These are phyloP conservation scores for Colletotrichum noveboracense DNA, from an alignment of 2,329 filamentous ascomycete genomes.

Conservation along the genomic window DNA sequence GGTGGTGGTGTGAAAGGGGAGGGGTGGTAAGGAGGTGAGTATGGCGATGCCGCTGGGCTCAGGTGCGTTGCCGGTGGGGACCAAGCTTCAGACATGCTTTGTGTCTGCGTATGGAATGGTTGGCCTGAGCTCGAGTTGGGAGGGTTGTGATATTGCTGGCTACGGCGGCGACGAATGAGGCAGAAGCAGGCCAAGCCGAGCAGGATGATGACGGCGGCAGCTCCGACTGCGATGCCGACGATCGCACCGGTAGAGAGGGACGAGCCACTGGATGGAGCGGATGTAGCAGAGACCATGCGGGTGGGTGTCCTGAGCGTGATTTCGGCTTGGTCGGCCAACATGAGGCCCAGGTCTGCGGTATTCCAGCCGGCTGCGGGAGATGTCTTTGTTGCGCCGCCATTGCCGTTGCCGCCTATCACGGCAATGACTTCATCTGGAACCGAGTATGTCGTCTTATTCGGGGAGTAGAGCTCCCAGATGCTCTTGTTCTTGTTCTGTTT, in stretches of 20 bases:
- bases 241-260: constrained; percentile 44
- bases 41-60: constrained; percentile 1
- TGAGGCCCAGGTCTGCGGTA: constrained; percentile 54
- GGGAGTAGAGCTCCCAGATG: constrained; percentile 56
- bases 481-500: constrained; percentile 49
- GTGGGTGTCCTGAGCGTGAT: constrained; percentile 55
- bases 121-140: neutral
- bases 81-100: constrained; percentile 21
- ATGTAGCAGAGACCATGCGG: constrained; percentile 36
- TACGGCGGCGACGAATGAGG: constrained; percentile 34
- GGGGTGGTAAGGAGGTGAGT: constrained; percentile 3
- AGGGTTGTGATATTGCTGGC: neutral
- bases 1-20: neutral
- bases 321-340: constrained; percentile 56
- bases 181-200: constrained; percentile 26
- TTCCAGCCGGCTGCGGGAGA: constrained; percentile 55
- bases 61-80: constrained; percentile 13
- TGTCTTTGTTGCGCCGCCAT: constrained; percentile 59
- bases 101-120: neutral
- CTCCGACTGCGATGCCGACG: constrained; percentile 46
- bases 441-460: constrained; percentile 55
- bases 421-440: constrained; percentile 57
- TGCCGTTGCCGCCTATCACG: constrained; percentile 54
- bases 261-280: neutral
- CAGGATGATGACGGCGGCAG: constrained; percentile 30